phyloP scores from a whole-genome alignment of 208 protist genomes.

The Acanthamoeba healyi region DNA sequence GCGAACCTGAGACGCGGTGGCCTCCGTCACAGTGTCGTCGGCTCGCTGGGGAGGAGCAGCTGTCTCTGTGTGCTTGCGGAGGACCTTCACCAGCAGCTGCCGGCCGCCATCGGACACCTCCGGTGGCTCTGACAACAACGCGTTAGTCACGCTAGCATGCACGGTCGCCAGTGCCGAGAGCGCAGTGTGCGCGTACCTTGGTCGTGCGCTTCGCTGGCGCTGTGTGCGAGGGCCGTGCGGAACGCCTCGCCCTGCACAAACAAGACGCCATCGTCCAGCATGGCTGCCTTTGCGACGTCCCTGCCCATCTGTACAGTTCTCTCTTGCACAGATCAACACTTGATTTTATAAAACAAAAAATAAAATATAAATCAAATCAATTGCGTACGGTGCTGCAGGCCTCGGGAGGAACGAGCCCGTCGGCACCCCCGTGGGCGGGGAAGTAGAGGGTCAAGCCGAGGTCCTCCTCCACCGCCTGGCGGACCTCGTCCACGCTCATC shows the following conservation, averaged over 20 bases:
- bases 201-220: neutral
- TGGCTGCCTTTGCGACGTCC: neutral
- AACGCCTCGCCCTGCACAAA: neutral
- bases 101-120: neutral
- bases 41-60: neutral
- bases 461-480: neutral
- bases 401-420: neutral
- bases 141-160: too few relatives aligned
- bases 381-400: neutral
- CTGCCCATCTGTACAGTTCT: neutral
- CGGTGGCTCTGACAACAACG: too few relatives aligned
- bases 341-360: neutral
- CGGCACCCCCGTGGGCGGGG: neutral
- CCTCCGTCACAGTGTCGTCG: neutral
- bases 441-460: constrained; percentile 37
- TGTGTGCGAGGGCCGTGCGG: neutral
- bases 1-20: too few relatives aligned
- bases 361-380: constrained; percentile 3
- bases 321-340: too few relatives aligned
- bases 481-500: constrained; percentile 26
- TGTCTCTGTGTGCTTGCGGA: neutral
- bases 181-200: neutral
- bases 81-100: neutral
- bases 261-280: neutral
- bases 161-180: neutral